Conservation (phyloP, 1,139 yeast genomes). For the Lodderomyces beijingensis region DNA sequence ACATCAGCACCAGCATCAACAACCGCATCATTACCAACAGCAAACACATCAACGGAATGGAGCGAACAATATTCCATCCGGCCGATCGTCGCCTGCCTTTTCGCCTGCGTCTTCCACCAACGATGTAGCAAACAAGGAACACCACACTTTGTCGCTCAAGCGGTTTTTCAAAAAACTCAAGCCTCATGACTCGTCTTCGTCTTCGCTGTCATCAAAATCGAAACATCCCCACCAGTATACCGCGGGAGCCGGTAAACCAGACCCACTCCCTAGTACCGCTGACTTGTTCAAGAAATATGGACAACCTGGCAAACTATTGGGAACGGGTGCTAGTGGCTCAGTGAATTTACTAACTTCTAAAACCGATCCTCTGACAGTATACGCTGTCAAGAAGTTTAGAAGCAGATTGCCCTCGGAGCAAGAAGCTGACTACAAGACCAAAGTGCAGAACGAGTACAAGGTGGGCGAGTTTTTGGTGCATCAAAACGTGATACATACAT, state of each 20-base stretch:
- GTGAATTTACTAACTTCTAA: slow-evolving; percentile 54
- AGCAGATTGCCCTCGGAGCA: slow-evolving; percentile 48
- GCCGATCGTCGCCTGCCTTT: not conserved
- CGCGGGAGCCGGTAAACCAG: slow-evolving; percentile 5
- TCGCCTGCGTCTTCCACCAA: not conserved
- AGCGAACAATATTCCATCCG: no score
- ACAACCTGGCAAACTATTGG: slow-evolving; percentile 50
- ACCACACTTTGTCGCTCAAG: slow-evolving; percentile 28
- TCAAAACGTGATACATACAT: slow-evolving; percentile 59
- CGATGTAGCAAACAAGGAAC: slow-evolving; percentile 1
- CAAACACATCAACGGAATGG: slow-evolving; percentile 1
- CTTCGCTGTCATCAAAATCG: slow-evolving; percentile 1
- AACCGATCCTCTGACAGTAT: slow-evolving; percentile 43
- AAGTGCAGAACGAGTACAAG: slow-evolving; percentile 63
- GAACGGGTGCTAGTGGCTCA: slow-evolving; percentile 78
- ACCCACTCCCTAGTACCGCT: slow-evolving; percentile 16
- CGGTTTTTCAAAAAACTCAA: slow-evolving; percentile 39
- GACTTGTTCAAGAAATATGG: slow-evolving; percentile 50
- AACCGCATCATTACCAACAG: not conserved
- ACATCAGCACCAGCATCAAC: slow-evolving; percentile 1
- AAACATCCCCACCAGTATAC: no score
- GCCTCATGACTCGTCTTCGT: slow-evolving; percentile 13
- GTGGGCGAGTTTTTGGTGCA: slow-evolving; percentile 60
- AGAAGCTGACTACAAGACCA: slow-evolving; percentile 52
- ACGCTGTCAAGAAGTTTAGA: slow-evolving; percentile 69